phyloP scores from a whole-genome alignment of 2,329 filamentous ascomycete species.

The Tolypocladium ovalisporum region DNA sequence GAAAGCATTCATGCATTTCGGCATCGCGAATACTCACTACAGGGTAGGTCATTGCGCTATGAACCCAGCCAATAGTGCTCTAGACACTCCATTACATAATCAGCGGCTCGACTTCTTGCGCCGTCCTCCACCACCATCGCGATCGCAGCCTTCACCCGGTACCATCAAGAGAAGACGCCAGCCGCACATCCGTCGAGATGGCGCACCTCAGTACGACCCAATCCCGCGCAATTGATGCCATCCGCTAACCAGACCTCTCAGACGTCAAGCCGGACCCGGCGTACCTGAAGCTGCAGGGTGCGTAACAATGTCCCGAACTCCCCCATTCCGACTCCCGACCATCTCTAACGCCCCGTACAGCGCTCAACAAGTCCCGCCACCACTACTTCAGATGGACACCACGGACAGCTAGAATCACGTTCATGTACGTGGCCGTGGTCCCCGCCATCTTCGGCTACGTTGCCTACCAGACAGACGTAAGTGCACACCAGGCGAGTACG shows the following conservation, averaged over 20 bases:
- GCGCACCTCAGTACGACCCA: constrained; percentile 25
- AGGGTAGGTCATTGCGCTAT: neutral
- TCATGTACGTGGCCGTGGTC: constrained; percentile 65
- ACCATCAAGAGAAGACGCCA: constrained; percentile 9
- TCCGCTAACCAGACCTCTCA: constrained; percentile 16
- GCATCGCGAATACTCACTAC: neutral
- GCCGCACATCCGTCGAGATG: constrained; percentile 20
- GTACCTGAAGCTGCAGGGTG: constrained; percentile 28
- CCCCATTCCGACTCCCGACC: constrained; percentile 1
- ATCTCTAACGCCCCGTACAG: constrained; percentile 34
- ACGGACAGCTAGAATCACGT: constrained; percentile 67
- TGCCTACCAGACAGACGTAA: constrained; percentile 77
- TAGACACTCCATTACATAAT: constrained; percentile 4
- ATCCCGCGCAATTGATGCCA: neutral
- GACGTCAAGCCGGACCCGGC: constrained; percentile 31
- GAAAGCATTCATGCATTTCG: neutral
- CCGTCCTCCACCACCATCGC: constrained; percentile 9
- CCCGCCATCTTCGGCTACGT: constrained; percentile 60
- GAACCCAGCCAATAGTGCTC: neutral
- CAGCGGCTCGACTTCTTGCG: neutral
- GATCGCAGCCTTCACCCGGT: constrained; percentile 11
- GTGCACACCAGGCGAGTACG: constrained; percentile 23
- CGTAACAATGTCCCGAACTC: constrained; percentile 11
- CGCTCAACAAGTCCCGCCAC: constrained; percentile 74
- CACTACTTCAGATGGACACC: constrained; percentile 94